Evolutionary conservation across 805 yeast species (phyloP), one percentile per base, ranked within the genome.

Genomic region (Candida dajiaensis): DNA sequence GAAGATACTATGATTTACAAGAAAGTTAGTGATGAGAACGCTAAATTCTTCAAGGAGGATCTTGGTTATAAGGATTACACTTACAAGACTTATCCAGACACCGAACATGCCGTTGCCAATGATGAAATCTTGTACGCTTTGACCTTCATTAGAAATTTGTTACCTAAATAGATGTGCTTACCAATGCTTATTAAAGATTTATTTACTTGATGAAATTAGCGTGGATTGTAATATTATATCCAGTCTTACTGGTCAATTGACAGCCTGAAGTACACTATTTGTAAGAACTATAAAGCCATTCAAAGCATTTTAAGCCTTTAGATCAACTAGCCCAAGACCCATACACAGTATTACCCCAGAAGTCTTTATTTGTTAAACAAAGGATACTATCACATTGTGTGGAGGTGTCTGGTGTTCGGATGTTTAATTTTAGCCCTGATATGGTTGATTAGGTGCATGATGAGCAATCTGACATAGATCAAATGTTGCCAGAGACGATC

Each of bases 101-200:
- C 88, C 63, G 80, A 71, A 0, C 98, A 90, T 64, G 73, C 83
- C 29, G 76, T 88, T 1, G 69, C 70, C 45, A 81, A 81, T 20
- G 78, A 80, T 45, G 97, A 89, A 61, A 61, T 92, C 50, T 58
- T 49, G 1, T 85, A 83, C 37, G 68, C 82, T 9, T 57, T 71
- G 29, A 55, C 62, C 3, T 80, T 82, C 56, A 48, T 84, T 20
- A 20, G 16, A 20, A 19, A 12, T 11, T 13, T 19, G 7, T 12
- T 36, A 20, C 39, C 39, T 13, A 36, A 36, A 20, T 19, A 18
- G 23, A 36, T 16, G 11, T 29, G 35, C 11, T 25, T 9, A 13
- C 13, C 13, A 28, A 4, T 13, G 31, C n/a, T n/a, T 5, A 28
- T 28, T 28, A 13, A 13, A 13, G 31, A 25, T 28, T 13, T 6